phyloP scores from a whole-genome alignment of 352 stramenopile genomes.

The Blastocystis sp. region DNA sequence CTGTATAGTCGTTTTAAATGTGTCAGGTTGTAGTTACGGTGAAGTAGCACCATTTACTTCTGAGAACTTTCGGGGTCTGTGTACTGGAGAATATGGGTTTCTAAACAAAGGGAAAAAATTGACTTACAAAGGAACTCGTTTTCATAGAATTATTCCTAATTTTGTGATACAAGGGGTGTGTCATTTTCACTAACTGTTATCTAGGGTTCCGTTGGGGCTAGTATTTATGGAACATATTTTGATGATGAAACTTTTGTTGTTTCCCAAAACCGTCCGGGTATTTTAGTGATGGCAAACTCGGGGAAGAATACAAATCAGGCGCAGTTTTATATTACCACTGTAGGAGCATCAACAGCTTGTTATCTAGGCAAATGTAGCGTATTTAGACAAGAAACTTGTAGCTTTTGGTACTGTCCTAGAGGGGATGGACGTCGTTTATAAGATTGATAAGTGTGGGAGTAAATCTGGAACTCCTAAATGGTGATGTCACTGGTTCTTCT shows the following conservation, averaged over 20 bases:
- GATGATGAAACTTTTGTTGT: constrained; percentile 39
- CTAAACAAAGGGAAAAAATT: not conserved
- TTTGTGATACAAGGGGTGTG: constrained; percentile 22
- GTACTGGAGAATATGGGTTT: constrained; percentile 27
- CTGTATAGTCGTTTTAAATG: not conserved
- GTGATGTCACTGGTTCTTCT: not conserved
- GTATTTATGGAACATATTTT: constrained; percentile 51
- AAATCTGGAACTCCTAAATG: not conserved
- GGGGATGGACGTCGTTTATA: constrained; percentile 54
- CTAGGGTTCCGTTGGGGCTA: not conserved
- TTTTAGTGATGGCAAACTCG: constrained; percentile 26
- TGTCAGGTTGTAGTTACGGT: constrained; percentile 11
- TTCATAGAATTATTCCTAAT: constrained; percentile 29
- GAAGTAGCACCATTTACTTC: not conserved
- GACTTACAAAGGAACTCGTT: constrained; percentile 39
- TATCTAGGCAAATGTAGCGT: constrained; percentile 45
- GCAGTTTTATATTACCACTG: constrained; percentile 43
- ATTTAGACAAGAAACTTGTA: constrained; percentile 46
- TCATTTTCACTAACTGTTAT: not conserved
- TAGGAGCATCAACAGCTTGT: not conserved
- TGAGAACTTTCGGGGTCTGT: constrained; percentile 43
- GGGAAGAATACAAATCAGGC: constrained; percentile 40
- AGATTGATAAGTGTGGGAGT: constrained; percentile 15
- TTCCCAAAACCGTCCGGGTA: constrained; percentile 43
- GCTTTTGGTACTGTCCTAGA: constrained; percentile 43